These are phyloP conservation scores for Capsicum chinense DNA, from an alignment of 257 asterid species.

Conservation along the genomic window DNA sequence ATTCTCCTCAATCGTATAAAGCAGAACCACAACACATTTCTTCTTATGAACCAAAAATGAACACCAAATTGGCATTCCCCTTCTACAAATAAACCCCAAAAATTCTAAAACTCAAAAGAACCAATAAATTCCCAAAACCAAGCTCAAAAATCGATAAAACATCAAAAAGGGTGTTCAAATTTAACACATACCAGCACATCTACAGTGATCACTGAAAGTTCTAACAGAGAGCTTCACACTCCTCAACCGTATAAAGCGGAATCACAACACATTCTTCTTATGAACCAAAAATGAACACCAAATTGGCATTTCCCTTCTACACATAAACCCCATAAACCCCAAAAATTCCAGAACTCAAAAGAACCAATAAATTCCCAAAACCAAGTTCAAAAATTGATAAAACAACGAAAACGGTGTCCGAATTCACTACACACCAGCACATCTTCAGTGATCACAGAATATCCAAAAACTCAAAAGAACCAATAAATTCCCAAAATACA, in stretches of 20 bases:
- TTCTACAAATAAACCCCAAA: background rate
- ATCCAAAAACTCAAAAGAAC: too few relatives aligned
- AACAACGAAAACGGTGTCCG: background rate
- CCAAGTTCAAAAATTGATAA: slow-evolving; percentile 2
- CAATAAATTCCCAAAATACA: too few relatives aligned
- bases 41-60: too few relatives aligned
- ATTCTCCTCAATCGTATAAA: too few relatives aligned
- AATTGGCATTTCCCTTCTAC: slow-evolving; percentile 56
- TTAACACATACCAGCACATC: slow-evolving; percentile 58
- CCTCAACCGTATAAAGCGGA: slow-evolving; percentile 83
- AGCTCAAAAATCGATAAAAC: background rate
- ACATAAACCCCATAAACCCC: too few relatives aligned
- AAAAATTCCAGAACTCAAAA: background rate
- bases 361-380: background rate
- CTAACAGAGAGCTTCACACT: slow-evolving; percentile 52
- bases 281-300: slow-evolving; percentile 76
- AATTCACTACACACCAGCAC: slow-evolving; percentile 49
- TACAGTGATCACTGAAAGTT: slow-evolving; percentile 77
- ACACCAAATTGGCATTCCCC: too few relatives aligned
- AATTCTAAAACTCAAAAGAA: background rate
- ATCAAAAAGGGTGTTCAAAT: background rate
- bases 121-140: background rate
- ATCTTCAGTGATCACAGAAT: slow-evolving; percentile 75
- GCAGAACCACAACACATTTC: too few relatives aligned
- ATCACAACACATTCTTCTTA: slow-evolving; percentile 59